These are phyloP conservation scores for Lentinula sp. DNA, from an alignment of 768 basidiomycete genomes.

Conservation along the genomic window DNA sequence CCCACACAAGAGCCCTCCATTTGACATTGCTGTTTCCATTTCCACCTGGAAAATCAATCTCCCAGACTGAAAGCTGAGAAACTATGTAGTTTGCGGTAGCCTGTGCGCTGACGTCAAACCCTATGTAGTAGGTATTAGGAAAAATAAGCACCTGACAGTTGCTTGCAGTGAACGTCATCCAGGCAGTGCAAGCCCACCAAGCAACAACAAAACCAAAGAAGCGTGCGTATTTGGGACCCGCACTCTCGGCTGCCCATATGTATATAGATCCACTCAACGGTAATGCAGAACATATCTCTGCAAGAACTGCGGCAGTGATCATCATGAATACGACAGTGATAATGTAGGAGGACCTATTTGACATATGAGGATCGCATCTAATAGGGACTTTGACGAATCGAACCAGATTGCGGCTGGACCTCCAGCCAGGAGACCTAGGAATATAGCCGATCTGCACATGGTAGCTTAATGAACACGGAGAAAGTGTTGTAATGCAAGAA, in stretches of 20 bases:
- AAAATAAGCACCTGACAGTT: constrained; percentile 64
- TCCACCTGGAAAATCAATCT: constrained; percentile 79
- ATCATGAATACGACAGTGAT: constrained; percentile 83
- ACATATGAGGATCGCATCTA: constrained; percentile 7
- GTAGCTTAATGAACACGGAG: neutral
- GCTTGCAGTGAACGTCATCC: constrained; percentile 90
- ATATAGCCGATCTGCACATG: constrained; percentile 58
- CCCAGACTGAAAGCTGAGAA: constrained; percentile 77
- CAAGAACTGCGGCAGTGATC: constrained; percentile 81
- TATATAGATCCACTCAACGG: constrained; percentile 90
- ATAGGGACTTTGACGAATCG: constrained; percentile 3
- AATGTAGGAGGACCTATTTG: constrained; percentile 72
- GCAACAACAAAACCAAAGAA: constrained; percentile 88
- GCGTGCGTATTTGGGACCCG: constrained; percentile 79
- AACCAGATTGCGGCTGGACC: constrained; percentile 86
- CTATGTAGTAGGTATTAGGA: neutral
- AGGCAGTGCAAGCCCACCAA: constrained; percentile 93
- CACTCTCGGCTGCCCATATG: constrained; percentile 92
- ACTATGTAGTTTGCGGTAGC: constrained; percentile 88
- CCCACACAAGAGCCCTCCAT: constrained; percentile 86
- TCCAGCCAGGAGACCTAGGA: constrained; percentile 77
- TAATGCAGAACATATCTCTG: constrained; percentile 87
- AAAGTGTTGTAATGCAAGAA: neutral
- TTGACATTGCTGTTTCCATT: constrained; percentile 63
- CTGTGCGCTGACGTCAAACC: constrained; percentile 28